Percentiles rank a stretch among this genome's conserved stretches.
These are phyloP conservation scores for Neurospora sp. DNA, from an alignment of 495 filamentous ascomycete species.

Conservation along the genomic window DNA sequence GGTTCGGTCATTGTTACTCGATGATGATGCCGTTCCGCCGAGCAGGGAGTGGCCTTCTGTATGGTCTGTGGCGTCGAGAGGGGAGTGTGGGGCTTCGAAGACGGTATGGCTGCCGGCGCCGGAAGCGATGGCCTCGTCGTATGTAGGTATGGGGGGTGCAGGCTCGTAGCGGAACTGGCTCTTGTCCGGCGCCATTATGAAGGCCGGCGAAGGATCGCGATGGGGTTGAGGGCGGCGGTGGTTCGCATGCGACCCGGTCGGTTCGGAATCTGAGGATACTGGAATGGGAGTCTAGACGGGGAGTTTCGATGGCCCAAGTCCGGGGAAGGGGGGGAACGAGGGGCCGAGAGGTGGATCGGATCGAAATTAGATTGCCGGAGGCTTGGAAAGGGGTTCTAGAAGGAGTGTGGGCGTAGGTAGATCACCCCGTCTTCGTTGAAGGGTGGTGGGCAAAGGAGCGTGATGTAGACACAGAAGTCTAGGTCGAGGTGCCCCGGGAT, in stretches of 20 bases:
- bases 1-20: conserved; percentile 23
- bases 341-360: background rate
- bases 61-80: conserved; percentile 24
- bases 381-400: background rate
- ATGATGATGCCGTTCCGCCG: conserved; percentile 15
- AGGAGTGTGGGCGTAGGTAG: background rate
- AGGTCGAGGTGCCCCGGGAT: background rate
- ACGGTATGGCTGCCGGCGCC: conserved; percentile 19
- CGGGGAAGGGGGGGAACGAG: background rate
- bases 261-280: background rate
- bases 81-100: conserved; percentile 21
- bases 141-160: conserved; percentile 76
- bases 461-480: background rate
- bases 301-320: background rate
- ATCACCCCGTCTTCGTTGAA: background rate
- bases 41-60: conserved; percentile 52
- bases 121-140: conserved; percentile 75
- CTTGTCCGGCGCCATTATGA: conserved; percentile 35
- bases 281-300: background rate
- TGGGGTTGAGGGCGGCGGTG: background rate
- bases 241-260: background rate
- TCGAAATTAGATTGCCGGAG: background rate
- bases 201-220: background rate
- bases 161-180: conserved; percentile 42
- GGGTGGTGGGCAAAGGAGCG: background rate